A percentile compares a stretch with the other conserved stretches of the same genome.
Evolutionary conservation across 2,329 filamentous ascomycete genomes (phyloP).

Genomic region (Phyllosticta ampelicida): DNA sequence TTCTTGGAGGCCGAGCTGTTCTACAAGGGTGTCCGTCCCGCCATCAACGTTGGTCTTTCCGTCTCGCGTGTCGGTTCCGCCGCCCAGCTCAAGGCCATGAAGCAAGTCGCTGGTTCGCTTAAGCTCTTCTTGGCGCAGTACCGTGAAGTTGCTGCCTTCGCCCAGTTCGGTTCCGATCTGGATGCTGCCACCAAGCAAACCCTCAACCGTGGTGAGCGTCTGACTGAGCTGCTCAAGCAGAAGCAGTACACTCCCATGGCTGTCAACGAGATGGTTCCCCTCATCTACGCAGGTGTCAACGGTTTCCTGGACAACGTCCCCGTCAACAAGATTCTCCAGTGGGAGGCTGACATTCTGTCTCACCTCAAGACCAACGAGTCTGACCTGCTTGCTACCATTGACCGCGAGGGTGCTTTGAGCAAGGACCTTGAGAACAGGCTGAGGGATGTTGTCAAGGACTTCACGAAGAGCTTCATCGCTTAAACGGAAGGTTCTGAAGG

Average conservation of each 20-base stretch:
- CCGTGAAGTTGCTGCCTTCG: conserved; percentile 99
- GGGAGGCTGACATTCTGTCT: conserved; percentile 89
- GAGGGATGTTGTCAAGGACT: conserved; percentile 63
- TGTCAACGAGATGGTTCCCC: conserved; percentile 98
- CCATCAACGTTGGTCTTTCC: conserved; percentile 99
- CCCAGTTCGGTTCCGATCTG: conserved; percentile 99
- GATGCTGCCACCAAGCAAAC: conserved; percentile 99
- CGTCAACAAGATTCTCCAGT: conserved; percentile 80
- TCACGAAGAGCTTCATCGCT: conserved; percentile 82
- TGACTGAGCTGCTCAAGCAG: conserved; percentile 98
- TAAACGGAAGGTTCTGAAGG: conserved; percentile 20
- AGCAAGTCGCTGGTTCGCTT: conserved; percentile 98
- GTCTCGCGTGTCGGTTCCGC: conserved; percentile 99
- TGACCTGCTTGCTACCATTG: conserved; percentile 73
- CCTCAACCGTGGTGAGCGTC: conserved; percentile 93
- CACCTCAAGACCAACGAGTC: conserved; percentile 87
- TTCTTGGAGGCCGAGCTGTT: conserved; percentile 99
- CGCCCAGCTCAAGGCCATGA: conserved; percentile 99
- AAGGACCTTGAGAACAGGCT: conserved; percentile 83
- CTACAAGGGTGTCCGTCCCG: conserved; percentile 99
- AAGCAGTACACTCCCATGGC: conserved; percentile 99
- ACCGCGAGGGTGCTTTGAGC: conserved; percentile 91
- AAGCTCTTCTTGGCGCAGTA: conserved; percentile 99
- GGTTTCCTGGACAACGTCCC: conserved; percentile 83
- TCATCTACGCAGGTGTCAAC: conserved; percentile 99